These are phyloP conservation scores for Lentinula sp. DNA, from an alignment of 768 basidiomycete species.

Conservation along the genomic window DNA sequence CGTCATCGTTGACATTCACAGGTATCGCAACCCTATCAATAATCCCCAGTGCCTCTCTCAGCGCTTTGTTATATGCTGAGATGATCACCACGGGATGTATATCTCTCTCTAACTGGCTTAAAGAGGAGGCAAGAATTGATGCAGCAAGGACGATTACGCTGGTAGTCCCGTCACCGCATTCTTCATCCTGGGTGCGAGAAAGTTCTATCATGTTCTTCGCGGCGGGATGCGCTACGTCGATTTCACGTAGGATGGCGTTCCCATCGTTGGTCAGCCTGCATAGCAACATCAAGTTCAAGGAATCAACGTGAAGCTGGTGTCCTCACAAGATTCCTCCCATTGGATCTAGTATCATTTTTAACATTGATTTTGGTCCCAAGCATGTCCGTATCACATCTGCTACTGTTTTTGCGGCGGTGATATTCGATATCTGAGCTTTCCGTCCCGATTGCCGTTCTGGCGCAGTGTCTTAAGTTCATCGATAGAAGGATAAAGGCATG, in stretches of 20 bases:
- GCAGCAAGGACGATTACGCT: slow-evolving; percentile 95
- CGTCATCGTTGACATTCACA: slow-evolving; percentile 80
- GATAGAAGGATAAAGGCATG: not conserved
- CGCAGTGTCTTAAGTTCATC: slow-evolving; percentile 61
- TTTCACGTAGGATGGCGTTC: slow-evolving; percentile 97
- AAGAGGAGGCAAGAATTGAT: slow-evolving; percentile 86
- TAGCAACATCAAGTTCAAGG: slow-evolving; percentile 4
- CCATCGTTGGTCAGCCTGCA: slow-evolving; percentile 92
- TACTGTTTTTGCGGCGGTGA: slow-evolving; percentile 96
- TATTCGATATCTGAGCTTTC: slow-evolving; percentile 95
- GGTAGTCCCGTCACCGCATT: slow-evolving; percentile 98
- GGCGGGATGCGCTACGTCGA: slow-evolving; percentile 97
- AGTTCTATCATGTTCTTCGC: slow-evolving; percentile 99
- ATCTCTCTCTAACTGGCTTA: slow-evolving; percentile 89
- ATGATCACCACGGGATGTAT: slow-evolving; percentile 99
- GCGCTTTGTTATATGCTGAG: slow-evolving; percentile 93
- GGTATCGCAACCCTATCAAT: slow-evolving; percentile 85
- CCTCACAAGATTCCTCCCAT: slow-evolving; percentile 97
- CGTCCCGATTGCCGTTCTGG: slow-evolving; percentile 92
- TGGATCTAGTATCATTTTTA: slow-evolving; percentile 99
- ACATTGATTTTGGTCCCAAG: slow-evolving; percentile 95
- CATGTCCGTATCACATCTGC: slow-evolving; percentile 98
- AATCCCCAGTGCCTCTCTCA: slow-evolving; percentile 86
- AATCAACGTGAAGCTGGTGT: not conserved
- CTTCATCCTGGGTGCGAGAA: slow-evolving; percentile 96